These are phyloP conservation scores for Rostrohypoxylon terebratum DNA, from an alignment of 495 filamentous ascomycete genomes.

Conservation along the genomic window DNA sequence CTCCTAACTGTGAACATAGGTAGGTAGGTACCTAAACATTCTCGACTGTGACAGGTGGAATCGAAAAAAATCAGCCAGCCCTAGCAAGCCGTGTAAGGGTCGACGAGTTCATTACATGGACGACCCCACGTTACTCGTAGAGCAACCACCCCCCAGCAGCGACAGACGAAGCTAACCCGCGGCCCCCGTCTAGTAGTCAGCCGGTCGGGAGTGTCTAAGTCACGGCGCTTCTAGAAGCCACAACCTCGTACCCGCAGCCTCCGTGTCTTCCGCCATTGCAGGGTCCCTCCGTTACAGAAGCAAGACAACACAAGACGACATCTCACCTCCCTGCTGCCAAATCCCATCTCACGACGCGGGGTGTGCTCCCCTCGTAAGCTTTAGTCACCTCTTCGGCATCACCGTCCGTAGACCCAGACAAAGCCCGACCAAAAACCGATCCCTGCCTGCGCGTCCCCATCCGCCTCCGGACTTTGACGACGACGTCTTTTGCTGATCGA, in stretches of 20 bases:
- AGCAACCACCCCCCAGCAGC: not conserved
- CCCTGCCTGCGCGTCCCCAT: not conserved
- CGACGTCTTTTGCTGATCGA: not conserved
- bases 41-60: slow-evolving; percentile 2
- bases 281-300: slow-evolving; percentile 2
- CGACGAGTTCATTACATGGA: not conserved
- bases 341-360: slow-evolving; percentile 19
- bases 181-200: not conserved
- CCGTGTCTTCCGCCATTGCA: not conserved
- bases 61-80: slow-evolving; percentile 11
- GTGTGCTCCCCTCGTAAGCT: not conserved
- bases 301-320: too few species aligned
- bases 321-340: not conserved
- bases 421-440: not conserved
- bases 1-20: not conserved
- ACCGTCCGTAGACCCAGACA: not conserved
- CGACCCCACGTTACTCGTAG: not conserved
- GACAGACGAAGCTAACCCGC: not conserved
- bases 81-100: not conserved
- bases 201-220: not conserved
- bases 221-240: slow-evolving; percentile 29
- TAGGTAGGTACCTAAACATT: not conserved
- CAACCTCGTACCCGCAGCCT: slow-evolving; percentile 1
- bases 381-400: slow-evolving; percentile 17
- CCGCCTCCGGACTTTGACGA: not conserved